A percentile compares a stretch with the other conserved stretches of the same genome.
Evolutionary conservation across 768 basidiomycete species (phyloP).

Genomic region (Macrolepiota albuminosa): DNA sequence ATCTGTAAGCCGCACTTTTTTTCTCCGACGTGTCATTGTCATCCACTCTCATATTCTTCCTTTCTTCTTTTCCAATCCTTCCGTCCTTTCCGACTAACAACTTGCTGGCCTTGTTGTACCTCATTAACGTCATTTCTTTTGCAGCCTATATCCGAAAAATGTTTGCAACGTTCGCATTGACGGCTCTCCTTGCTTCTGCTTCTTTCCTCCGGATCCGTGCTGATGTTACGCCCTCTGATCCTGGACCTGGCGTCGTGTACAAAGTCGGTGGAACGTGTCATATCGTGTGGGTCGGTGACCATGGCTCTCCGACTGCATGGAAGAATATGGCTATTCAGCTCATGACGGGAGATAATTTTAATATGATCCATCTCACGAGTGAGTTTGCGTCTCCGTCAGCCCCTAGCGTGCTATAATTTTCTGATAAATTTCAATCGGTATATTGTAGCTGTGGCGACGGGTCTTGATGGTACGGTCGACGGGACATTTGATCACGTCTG

Average conservation of each 20-base stretch:
- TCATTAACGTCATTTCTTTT: background rate
- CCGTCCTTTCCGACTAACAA: constrained; percentile 3
- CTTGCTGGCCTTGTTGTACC: constrained; percentile 10
- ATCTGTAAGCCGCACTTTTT: constrained; percentile 1
- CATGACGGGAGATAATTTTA: constrained; percentile 72
- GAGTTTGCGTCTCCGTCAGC: constrained; percentile 19
- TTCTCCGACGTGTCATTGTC: constrained; percentile 6
- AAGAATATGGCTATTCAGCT: constrained; percentile 69
- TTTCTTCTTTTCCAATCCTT: background rate
- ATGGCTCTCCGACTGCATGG: constrained; percentile 51
- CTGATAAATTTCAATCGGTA: background rate
- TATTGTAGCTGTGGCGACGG: constrained; percentile 54
- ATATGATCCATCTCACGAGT: constrained; percentile 69
- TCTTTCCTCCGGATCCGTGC: constrained; percentile 37
- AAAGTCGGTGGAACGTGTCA: constrained; percentile 52
- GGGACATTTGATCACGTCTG: constrained; percentile 56
- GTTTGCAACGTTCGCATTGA: constrained; percentile 33
- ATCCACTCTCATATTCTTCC: constrained; percentile 1
- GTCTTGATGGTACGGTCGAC: constrained; percentile 56
- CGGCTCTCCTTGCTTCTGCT: constrained; percentile 32
- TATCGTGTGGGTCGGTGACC: constrained; percentile 57
- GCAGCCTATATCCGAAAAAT: constrained; percentile 20
- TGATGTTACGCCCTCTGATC: constrained; percentile 53
- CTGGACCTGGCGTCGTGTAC: constrained; percentile 55
- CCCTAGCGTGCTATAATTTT: background rate